Evolutionary conservation across 2,329 filamentous ascomycete genomes (phyloP), one percentile per base, ranked within the genome.

Genomic region (Tolypocladium amazonense): DNA sequence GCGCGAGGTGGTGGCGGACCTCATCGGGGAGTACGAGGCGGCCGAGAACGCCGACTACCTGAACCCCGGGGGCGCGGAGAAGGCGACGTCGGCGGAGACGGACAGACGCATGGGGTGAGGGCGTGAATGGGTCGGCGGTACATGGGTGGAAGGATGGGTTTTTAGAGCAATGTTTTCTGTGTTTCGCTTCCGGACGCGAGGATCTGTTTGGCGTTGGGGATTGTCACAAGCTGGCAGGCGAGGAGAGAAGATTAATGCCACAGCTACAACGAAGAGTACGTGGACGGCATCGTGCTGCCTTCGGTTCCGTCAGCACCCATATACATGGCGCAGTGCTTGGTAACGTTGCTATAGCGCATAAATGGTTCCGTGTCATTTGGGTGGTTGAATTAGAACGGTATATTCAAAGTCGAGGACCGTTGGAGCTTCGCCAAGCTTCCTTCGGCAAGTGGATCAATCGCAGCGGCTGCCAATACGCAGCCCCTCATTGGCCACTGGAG

Each of bases 1-100:
- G 39, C 85, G 90, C 65, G 88, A 94, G 70, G 93, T 97, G 6
- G 93, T 97, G 25, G 86, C 88, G 68, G 93, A 96, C 72, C 77
- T 97, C 63, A 93, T 97, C 70, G 84, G 85, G 57, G 94, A 99
- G 79, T 99, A 99, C 72, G 93, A 97, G 76, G 92, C 93, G 37
- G 94, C 94, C 5, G 94, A 99, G 74, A 84, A 89, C 70, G 86
- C 90, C 39, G 88, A 96, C 69, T 99, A 99, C 72, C 78, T 99
- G 57, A 93, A 88, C 69, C 89, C 89, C 11, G 87, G 88, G 60
- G 77, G 79, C 30, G 81, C 79, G 23, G 79, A 81, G 56, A 78
- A 79, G 68, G 73, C 76, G 2, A 77, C 77, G 9, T 81, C 81
- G 52, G 80, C 77, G 3, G 82, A 84, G 65, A 76, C 76, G 27